Percentiles rank a stretch among this genome's conserved stretches.
Evolutionary conservation across 2,329 filamentous ascomycete genomes (phyloP).

Genomic region (Anisogramma anomala): DNA sequence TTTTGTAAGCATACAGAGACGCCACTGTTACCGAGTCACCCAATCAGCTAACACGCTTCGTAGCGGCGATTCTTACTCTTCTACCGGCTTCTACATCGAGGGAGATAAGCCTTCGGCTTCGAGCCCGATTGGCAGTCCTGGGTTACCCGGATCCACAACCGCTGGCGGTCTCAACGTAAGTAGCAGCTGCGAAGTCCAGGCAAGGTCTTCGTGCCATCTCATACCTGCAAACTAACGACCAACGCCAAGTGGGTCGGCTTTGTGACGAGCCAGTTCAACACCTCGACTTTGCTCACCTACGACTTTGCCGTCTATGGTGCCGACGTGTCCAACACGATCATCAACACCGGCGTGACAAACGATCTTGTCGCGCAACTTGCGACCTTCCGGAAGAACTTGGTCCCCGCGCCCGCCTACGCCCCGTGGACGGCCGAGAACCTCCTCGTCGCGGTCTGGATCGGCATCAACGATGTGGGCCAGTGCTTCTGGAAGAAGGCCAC

Average conservation of each 20-base stretch:
- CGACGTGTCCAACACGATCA: conserved; percentile 12
- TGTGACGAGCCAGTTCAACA: conserved; percentile 11
- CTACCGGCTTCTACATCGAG: conserved; percentile 13
- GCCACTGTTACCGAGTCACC: too few species aligned
- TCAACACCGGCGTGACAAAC: conserved; percentile 13
- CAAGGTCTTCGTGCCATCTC: too few species aligned
- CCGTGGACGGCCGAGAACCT: conserved; percentile 11
- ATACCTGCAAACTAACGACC: background rate
- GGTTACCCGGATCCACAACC: conserved; percentile 6
- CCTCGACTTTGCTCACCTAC: conserved; percentile 10
- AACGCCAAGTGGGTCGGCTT: conserved; percentile 10
- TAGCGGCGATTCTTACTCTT: conserved; percentile 14
- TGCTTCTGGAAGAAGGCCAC: conserved; percentile 10
- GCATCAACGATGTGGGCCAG: conserved; percentile 12
- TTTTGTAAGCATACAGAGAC: conserved; percentile 5
- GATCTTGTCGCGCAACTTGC: conserved; percentile 12
- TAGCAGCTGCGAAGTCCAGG: background rate
- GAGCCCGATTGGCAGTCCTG: conserved; percentile 2
- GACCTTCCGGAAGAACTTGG: conserved; percentile 8
- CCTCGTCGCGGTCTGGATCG: conserved; percentile 13
- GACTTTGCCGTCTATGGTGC: conserved; percentile 12
- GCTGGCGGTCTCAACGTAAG: conserved; percentile 11
- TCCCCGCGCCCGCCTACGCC: conserved; percentile 9
- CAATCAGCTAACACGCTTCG: background rate
- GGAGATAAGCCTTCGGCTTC: conserved; percentile 10